Evolutionary conservation across 257 asterid species (phyloP), one percentile per base, ranked within the genome.

Genomic region (Coffea eugenioides): DNA sequence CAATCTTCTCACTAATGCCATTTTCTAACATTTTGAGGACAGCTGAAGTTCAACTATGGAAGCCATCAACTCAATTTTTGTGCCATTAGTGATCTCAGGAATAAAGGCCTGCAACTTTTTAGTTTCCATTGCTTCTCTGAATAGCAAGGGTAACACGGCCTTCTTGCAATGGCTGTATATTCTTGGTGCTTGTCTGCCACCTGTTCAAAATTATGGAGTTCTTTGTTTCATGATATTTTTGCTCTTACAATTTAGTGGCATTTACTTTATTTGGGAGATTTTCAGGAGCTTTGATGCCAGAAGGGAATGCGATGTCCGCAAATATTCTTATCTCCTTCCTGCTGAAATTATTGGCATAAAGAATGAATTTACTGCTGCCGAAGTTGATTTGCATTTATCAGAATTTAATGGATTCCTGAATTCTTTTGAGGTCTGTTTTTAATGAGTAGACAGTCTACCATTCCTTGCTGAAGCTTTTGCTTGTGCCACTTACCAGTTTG

Each of bases 211-310:
- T 59, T 52, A 56, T 66, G 13, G n/a, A 12, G 69, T 36, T 25
- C 31, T 45, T 27, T 62, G 64, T 10, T 41, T 57, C 62, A 3
- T 61, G 72, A 64, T 62, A 68, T 7, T 36, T 54, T 54, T 71
- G 25, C 10, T 59, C 68, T 80, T 57, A 66, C 39, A 27, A 46
- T 43, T 46, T 49, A 69, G 67, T 16, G 25, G 25, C 51, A 61
- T 16, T 79, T 61, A 49, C 13, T 78, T 65, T 71, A 74, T 54
- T 54, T 34, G 79, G 8, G 8, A 49, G 84, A 76, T 72, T 79
- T 80, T 80, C 89, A 95, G 98, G 94, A 91, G 97, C 85, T 93
- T 95, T 88, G 97, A 95, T 82, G 91, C 92, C 51, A 93, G 99
- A 79, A 89, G 88, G 77, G 99, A 95, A 89, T 93, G 98, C 80